A percentile compares a stretch with the other conserved stretches of the same genome.
Conservation (phyloP, 106 monocot genomes). For the Phalaenopsis aphrodite region DNA sequence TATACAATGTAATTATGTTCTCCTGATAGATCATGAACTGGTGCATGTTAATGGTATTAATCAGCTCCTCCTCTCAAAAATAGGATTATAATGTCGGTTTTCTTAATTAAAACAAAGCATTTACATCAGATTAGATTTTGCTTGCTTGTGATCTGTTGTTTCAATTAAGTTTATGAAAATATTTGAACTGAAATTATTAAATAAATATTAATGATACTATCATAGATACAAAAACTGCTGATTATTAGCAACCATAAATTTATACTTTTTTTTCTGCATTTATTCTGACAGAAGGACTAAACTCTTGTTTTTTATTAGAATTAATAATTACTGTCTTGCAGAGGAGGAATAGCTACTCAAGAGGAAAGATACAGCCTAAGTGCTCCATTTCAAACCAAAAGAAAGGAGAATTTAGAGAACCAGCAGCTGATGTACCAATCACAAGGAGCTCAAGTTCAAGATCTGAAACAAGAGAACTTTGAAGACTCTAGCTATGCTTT, state of each 20-base stretch:
- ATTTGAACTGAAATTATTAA: background rate
- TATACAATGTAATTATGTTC: background rate
- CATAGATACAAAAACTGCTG: conserved; percentile 11
- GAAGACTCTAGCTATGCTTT: conserved; percentile 19
- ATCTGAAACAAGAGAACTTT: conserved; percentile 44
- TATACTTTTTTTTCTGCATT: too few species aligned
- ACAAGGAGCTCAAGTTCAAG: conserved; percentile 11
- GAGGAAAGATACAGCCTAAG: conserved; percentile 30
- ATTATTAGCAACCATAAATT: background rate
- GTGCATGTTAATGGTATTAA: background rate
- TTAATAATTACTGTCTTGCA: conserved; percentile 4
- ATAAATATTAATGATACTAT: conserved; percentile 19
- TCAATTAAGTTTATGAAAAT: too few species aligned
- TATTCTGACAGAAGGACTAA: background rate
- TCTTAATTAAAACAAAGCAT: background rate
- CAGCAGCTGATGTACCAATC: conserved; percentile 20
- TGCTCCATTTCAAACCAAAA: conserved; percentile 31
- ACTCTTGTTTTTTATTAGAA: background rate
- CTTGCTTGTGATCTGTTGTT: background rate
- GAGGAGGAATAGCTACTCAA: conserved; percentile 49
- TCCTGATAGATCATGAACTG: background rate
- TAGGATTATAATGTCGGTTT: too few species aligned
- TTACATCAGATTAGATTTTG: background rate
- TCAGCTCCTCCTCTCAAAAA: conserved; percentile 3
- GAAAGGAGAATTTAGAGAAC: conserved; percentile 45